Base-by-base conservation (phyloP, 179 eudicot species). In the Silene noctiflora region DNA sequence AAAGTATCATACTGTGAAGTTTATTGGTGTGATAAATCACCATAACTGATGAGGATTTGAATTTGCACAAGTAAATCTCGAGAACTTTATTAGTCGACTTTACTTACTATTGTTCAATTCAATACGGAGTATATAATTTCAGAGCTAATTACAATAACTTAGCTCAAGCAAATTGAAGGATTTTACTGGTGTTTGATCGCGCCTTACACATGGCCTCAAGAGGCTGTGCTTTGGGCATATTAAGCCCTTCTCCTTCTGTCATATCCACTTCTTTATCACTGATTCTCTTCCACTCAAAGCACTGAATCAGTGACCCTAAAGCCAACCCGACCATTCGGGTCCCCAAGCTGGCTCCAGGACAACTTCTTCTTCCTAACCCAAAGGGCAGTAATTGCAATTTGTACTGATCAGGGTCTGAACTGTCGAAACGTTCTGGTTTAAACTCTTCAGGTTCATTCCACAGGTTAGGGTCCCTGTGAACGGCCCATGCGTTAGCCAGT, bases 281-380 rank as follows among this genome's bases (percentile, higher is more conserved):
- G 0, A 75, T n/a, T 61, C 88, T 81, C 60, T 83, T 79, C 94
- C 92, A 91, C 21, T 87, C 87, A 63, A 90, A 90, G 75, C 91
- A 85, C 55, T 51, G 58, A 51, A 51, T 82, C 76, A 91, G 13
- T 0, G 94, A 76, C 6, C 82, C 94, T 59, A 91, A 71, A 1
- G 81, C 81, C 86, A 91, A 72, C 2, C 86, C 78, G 16, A 87
- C 83, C 58, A 89, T 80, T 29, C 85, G 78, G 2, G 71, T 78
- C 1, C 83, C 94, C 55, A 89, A 71, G 6, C 86, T 80, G 1
- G 76, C 79, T 5, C 96, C 96, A 0, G 94, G 92, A 42, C 94
- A 89, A 6, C 82, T 74, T 73, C 96, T 84, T 70, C 92, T 80
- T 12, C 96, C 96, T 19, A 80, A 39, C 48, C 96, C 91, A 65